Base-by-base conservation (phyloP, 257 asterid genomes). In the Eucommia ulmoides region DNA sequence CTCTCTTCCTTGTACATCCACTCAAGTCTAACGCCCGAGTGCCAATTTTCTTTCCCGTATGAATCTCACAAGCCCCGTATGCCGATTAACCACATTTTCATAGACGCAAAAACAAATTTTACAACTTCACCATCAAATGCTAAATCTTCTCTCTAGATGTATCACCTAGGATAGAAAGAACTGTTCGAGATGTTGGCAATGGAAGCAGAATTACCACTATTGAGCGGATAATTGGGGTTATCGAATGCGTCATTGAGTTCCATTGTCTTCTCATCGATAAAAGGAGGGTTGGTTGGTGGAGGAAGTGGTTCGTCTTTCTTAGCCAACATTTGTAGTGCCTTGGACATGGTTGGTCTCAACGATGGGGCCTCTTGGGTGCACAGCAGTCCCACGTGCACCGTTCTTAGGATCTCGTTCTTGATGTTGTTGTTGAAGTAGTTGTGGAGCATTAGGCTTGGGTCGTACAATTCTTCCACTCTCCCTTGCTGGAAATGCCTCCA, bases 231-330 rank as follows among this genome's bases (percentile, higher is more conserved):
- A 10, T 54, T 42, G 9, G 46, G 63, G 19, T 47, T 60, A 7
- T 55, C 63, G 24, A 66, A 58, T 2, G 25, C 21, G 20, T 75
- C 73, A 1, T 76, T 70, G 5, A 73, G 60, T 65, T 76, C 93
- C 81, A 73, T 69, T 2, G 80, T 84, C 20, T 51, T 61, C 61
- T 75, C 93, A 38, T 78, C 81, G 64, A 78, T 51, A 69, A 78
- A 81, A 8, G 94, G 93, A 21, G 94, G 94, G 25, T 58, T 61
- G 21, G 88, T 74, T 3, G 93, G 93, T 49, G 71, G 59, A 23
- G 94, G 94, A 20, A 81, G 77, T 17, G 55, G 56, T 20, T 78
- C 78, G 7, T 72, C 93, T 55, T 67, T 80, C 50, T 66, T 71
- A 3, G 72, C 79, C 12, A 84, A 67, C 79, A 81, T 78, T 58